Percentiles rank a stretch among this genome's conserved stretches.
These are phyloP conservation scores for Eimeria necatrix DNA, from an alignment of 169 alveolate genomes.

Conservation along the genomic window DNA sequence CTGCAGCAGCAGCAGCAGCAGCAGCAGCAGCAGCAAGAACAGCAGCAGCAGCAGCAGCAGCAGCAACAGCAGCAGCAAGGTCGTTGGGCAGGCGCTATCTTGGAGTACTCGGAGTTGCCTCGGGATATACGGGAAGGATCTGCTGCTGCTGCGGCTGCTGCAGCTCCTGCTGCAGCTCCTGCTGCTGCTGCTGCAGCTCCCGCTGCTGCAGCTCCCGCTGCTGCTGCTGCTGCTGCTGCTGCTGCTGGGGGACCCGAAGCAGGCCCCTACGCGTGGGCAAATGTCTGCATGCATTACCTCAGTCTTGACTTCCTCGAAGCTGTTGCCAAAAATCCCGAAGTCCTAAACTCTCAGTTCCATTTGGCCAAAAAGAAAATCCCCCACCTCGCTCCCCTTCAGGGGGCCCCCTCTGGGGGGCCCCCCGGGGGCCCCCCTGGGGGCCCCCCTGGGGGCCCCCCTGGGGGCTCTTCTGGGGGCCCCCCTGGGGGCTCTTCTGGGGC, in stretches of 20 bases:
- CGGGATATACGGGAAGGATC: too few relatives aligned
- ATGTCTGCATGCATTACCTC: slow-evolving; percentile 62
- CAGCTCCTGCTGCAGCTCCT: not conserved
- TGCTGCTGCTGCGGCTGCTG: not conserved
- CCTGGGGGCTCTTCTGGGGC: not conserved
- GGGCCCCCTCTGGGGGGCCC: too few relatives aligned
- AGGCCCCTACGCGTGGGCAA: slow-evolving; percentile 9
- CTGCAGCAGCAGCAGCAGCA: too few relatives aligned
- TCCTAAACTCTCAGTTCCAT: not conserved
- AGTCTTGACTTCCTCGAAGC: slow-evolving; percentile 6
- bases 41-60: not conserved
- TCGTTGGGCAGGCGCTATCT: too few relatives aligned
- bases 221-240: not conserved
- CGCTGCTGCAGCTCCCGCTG: not conserved
- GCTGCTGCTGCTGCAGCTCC: slow-evolving; percentile 4
- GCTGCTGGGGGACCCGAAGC: too few relatives aligned
- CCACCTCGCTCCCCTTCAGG: not conserved
- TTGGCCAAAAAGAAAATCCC: slow-evolving; percentile 32
- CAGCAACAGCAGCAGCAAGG: not conserved
- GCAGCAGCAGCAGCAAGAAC: not conserved
- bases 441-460: too few relatives aligned
- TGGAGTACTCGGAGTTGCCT: too few relatives aligned
- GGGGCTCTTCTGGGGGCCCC: not conserved
- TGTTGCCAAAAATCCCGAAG: not conserved
- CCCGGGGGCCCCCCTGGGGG: too few relatives aligned